Evolutionary conservation across 768 basidiomycete species (phyloP).

Genomic region (Sarcodon aspratus): DNA sequence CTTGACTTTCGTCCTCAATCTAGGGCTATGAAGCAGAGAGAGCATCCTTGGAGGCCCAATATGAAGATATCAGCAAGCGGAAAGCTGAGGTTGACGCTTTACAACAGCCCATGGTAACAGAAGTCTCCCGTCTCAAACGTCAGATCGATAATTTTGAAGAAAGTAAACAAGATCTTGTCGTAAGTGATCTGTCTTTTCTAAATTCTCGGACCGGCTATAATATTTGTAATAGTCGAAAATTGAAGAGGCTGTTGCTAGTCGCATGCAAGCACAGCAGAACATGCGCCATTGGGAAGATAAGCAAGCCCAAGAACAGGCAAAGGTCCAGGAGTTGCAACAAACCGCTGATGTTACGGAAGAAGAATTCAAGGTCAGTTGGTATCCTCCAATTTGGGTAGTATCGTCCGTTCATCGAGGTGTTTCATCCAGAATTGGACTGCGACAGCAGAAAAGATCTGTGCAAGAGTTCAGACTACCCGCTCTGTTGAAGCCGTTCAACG

Average conservation of each 20-base stretch:
- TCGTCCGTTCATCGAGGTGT: not conserved
- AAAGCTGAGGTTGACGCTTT: conserved; percentile 36
- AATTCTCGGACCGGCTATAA: not conserved
- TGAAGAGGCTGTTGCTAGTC: conserved; percentile 32
- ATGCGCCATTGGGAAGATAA: conserved; percentile 41
- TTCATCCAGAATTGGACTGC: conserved; percentile 44
- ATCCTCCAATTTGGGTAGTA: not conserved
- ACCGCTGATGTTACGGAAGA: conserved; percentile 38
- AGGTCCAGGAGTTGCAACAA: conserved; percentile 32
- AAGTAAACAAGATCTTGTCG: conserved; percentile 28
- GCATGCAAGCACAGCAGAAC: conserved; percentile 38
- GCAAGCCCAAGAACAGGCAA: conserved; percentile 34
- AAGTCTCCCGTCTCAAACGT: conserved; percentile 33
- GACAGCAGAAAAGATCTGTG: conserved; percentile 54
- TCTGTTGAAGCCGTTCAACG: conserved; percentile 43
- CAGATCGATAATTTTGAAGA: conserved; percentile 43
- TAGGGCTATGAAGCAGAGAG: conserved; percentile 42
- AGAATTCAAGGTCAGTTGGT: conserved; percentile 45
- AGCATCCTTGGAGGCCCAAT: conserved; percentile 34
- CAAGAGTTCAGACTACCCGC: conserved; percentile 45
- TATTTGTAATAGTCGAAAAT: conserved; percentile 30
- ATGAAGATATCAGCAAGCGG: conserved; percentile 28
- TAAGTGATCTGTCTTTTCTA: conserved; percentile 18
- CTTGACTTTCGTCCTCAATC: conserved; percentile 1
- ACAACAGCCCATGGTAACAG: conserved; percentile 29